These are phyloP conservation scores for Speleostelium caveatum DNA, from an alignment of 78 protist species.

Conservation along the genomic window DNA sequence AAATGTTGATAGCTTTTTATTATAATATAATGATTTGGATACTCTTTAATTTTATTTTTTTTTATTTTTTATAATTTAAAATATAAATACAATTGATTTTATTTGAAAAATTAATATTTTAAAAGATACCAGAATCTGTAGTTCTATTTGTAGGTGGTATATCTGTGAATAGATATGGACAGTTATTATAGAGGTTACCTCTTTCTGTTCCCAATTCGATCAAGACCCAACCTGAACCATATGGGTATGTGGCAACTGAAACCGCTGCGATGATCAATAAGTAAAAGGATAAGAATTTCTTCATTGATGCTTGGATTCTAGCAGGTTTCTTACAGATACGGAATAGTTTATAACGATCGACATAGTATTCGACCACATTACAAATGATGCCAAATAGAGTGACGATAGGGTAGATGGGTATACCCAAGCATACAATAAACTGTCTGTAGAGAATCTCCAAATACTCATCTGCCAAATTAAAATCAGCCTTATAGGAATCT, in stretches of 20 bases:
- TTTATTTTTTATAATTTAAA: no score
- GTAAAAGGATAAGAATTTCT: constrained; percentile 56
- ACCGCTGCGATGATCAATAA: constrained; percentile 35
- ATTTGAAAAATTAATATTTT: no score
- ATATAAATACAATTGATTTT: no score
- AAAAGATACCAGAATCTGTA: no score
- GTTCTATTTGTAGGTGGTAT: not conserved
- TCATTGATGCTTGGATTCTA: constrained; percentile 73
- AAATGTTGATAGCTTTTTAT: no score
- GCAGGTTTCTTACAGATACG: constrained; percentile 72
- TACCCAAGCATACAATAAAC: constrained; percentile 74
- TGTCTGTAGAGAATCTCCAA: constrained; percentile 78
- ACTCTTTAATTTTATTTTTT: no score
- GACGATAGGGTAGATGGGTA: constrained; percentile 74
- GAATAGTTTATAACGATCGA: constrained; percentile 29
- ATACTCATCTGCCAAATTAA: constrained; percentile 83
- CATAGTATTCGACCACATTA: constrained; percentile 57
- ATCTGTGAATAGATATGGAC: constrained; percentile 26
- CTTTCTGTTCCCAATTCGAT: constrained; percentile 41
- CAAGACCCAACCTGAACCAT: constrained; percentile 73
- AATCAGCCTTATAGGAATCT: constrained; percentile 68
- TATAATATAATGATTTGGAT: no score
- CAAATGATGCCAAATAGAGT: constrained; percentile 65
- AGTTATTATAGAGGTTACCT: constrained; percentile 31
- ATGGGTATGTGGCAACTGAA: constrained; percentile 43